Conservation (phyloP, 2,329 filamentous ascomycete species). For the Ascochyta rabiei region DNA sequence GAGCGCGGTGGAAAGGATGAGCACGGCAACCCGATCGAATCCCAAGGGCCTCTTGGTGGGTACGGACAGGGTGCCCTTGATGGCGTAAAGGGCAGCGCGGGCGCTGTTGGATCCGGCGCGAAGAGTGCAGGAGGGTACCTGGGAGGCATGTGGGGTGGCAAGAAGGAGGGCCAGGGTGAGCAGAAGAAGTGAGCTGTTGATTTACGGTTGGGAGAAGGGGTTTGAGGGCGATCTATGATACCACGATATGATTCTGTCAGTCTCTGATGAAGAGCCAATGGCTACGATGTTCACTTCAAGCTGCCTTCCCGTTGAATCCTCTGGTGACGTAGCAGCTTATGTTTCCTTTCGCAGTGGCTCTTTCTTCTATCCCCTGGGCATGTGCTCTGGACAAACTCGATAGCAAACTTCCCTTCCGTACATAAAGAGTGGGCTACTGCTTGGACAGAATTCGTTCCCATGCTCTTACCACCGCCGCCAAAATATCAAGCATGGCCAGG, state of each 20-base stretch:
- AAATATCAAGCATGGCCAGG: neutral
- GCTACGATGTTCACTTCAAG: neutral
- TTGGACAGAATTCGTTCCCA: neutral
- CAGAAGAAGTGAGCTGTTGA: conserved; percentile 24
- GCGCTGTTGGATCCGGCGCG: conserved; percentile 18
- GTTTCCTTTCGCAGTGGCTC: neutral
- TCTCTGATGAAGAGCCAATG: neutral
- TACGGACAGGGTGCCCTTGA: conserved; percentile 40
- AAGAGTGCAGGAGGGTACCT: conserved; percentile 38
- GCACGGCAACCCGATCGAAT: conserved; percentile 55
- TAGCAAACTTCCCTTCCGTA: neutral
- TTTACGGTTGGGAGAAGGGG: neutral
- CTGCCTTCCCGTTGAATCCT: neutral
- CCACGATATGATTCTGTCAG: neutral
- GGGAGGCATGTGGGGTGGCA: conserved; percentile 30
- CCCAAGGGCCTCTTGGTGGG: conserved; percentile 43
- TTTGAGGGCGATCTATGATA: neutral
- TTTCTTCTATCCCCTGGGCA: neutral
- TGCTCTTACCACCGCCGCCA: neutral
- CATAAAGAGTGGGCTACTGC: neutral
- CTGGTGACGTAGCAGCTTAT: neutral
- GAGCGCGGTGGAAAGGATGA: conserved; percentile 70
- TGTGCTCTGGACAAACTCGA: neutral
- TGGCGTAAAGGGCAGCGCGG: conserved; percentile 40
- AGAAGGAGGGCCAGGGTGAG: conserved; percentile 24